A percentile compares a stretch with the other conserved stretches of the same genome.
Conservation (phyloP, 106 monocot species). For the Apostasia shenzhenica region DNA sequence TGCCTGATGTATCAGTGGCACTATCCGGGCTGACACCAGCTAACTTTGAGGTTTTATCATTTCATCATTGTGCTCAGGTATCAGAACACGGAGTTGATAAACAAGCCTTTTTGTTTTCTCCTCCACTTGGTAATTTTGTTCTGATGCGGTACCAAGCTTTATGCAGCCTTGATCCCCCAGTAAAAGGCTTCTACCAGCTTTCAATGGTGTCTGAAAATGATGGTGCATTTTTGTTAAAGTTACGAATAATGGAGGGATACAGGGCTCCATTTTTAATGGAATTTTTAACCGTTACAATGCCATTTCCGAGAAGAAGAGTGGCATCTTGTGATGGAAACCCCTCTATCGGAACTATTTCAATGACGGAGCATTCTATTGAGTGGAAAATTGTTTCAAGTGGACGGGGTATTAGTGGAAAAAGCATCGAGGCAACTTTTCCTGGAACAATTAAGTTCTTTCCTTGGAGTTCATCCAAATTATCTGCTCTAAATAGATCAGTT, state of each 20-base stretch:
- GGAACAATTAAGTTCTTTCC: constrained; percentile 82
- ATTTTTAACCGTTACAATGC: constrained; percentile 78
- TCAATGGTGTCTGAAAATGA: constrained; percentile 97
- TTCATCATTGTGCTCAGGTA: constrained; percentile 88
- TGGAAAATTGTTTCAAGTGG: constrained; percentile 89
- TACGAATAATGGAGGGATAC: constrained; percentile 91
- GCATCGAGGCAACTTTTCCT: constrained; percentile 85
- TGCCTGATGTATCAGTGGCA: constrained; percentile 82
- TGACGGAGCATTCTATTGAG: constrained; percentile 76
- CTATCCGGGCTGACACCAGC: constrained; percentile 45
- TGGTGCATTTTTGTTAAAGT: constrained; percentile 92
- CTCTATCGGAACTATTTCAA: constrained; percentile 71
- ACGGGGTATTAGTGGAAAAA: constrained; percentile 72
- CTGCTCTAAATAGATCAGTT: constrained; percentile 29
- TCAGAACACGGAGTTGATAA: constrained; percentile 78
- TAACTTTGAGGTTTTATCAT: constrained; percentile 61
- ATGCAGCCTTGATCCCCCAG: constrained; percentile 50
- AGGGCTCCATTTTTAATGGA: constrained; percentile 81
- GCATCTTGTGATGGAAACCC: constrained; percentile 86
- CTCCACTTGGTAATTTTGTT: constrained; percentile 83
- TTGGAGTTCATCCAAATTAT: constrained; percentile 21
- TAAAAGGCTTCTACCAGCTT: constrained; percentile 96
- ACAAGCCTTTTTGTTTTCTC: constrained; percentile 75
- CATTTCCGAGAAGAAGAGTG: constrained; percentile 75
- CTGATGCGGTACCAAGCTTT: constrained; percentile 74